Conservation (phyloP, 306 rosid species). For the Betula pendula region DNA sequence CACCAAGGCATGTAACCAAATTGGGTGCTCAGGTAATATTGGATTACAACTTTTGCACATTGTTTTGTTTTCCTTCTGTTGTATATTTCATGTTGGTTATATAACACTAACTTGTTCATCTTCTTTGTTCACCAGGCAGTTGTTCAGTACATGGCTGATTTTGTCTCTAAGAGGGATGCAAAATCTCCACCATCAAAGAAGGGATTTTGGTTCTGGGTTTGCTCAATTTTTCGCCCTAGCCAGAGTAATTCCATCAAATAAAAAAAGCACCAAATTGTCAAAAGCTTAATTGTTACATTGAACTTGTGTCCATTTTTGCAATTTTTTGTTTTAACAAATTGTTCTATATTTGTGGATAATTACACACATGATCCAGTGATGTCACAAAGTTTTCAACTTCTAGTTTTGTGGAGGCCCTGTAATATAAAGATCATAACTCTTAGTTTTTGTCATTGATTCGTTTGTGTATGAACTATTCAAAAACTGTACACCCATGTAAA, state of each 20-base stretch:
- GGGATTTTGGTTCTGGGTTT: conserved; percentile 68
- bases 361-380: background rate
- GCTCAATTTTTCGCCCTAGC: conserved; percentile 37
- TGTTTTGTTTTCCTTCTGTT: conserved; percentile 1
- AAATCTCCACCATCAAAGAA: conserved; percentile 39
- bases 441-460: background rate
- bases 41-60: background rate
- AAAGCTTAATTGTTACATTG: conserved; percentile 13
- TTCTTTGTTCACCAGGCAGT: conserved; percentile 61
- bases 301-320: background rate
- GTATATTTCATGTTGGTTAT: background rate
- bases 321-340: conserved; percentile 1
- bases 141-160: conserved; percentile 75
- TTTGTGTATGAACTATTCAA: background rate
- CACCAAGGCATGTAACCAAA: conserved; percentile 66
- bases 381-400: too few species aligned
- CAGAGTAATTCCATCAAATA: conserved; percentile 30
- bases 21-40: conserved; percentile 79
- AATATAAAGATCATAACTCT: too few species aligned
- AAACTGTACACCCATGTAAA: background rate
- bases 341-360: conserved; percentile 8
- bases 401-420: too few species aligned
- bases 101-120: conserved; percentile 4
- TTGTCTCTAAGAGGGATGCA: conserved; percentile 45
- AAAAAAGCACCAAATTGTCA: background rate